A percentile compares a stretch with the other conserved stretches of the same genome.
Evolutionary conservation across 306 rosid genomes (phyloP).

Genomic region (Castanea crenata): DNA sequence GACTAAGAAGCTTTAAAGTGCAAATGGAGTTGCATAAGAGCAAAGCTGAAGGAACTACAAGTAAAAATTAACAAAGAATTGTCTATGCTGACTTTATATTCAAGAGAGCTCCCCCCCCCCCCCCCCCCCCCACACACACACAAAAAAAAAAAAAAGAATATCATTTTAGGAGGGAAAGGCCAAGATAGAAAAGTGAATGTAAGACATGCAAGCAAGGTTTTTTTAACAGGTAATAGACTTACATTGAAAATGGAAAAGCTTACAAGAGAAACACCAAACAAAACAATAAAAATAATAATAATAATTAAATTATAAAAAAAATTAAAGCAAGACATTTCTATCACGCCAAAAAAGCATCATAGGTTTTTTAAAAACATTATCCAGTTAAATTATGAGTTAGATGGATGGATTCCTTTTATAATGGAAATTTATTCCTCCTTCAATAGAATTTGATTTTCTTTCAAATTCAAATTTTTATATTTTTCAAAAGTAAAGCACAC

Average conservation of each 20-base stretch:
- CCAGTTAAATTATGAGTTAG: neutral
- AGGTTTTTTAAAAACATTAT: neutral
- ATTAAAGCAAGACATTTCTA: neutral
- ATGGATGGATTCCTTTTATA: neutral
- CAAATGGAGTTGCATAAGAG: neutral
- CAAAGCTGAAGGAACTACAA: neutral
- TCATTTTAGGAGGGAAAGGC: too few relatives aligned
- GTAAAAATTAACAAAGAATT: neutral
- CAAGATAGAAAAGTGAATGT: neutral
- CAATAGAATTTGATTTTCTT: neutral
- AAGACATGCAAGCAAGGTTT: neutral
- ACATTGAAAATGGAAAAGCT: neutral
- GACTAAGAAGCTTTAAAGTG: neutral
- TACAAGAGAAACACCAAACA: neutral
- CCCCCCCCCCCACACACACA: too few relatives aligned
- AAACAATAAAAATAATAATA: too few relatives aligned
- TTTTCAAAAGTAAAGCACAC: neutral
- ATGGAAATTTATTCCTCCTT: neutral
- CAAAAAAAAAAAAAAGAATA: too few relatives aligned
- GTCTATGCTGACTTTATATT: neutral
- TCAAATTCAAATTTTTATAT: neutral
- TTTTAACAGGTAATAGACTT: neutral
- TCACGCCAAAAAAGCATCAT: neutral
- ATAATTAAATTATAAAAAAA: neutral
- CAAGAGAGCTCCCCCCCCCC: too few relatives aligned